phyloP scores from a whole-genome alignment of 805 yeast genomes.

The Sugiyamaella boreocaroliniensis region DNA sequence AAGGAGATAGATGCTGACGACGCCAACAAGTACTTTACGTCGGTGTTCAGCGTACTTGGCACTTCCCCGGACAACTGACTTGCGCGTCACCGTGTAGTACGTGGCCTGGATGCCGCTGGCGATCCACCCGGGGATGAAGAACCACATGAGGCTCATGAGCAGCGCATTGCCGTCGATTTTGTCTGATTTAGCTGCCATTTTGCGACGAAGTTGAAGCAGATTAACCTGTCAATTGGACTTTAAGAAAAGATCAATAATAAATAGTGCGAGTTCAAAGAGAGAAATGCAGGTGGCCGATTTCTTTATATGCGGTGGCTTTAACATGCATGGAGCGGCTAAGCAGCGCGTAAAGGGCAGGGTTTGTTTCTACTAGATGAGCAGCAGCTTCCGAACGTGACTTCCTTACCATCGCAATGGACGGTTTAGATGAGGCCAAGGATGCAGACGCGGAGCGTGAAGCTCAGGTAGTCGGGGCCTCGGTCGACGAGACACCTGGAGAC shows the following conservation, averaged over 20 bases:
- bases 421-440: no score
- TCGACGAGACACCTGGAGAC: no score
- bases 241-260: background rate
- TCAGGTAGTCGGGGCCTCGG: no score
- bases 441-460: no score
- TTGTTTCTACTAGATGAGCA: no score
- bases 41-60: constrained; percentile 11
- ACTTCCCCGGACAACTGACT: constrained; percentile 4
- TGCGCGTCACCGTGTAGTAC: constrained; percentile 15
- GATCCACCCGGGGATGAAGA: constrained; percentile 18
- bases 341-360: no score
- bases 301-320: background rate
- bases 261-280: background rate
- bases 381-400: no score
- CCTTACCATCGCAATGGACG: no score
- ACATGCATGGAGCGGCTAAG: background rate
- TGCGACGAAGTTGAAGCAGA: background rate
- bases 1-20: constrained; percentile 16
- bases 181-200: background rate
- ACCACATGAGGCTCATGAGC: constrained; percentile 18
- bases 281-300: background rate
- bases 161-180: constrained; percentile 2
- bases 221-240: no score
- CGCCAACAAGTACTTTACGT: constrained; percentile 11
- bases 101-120: constrained; percentile 19